Conservation (phyloP, 2,329 filamentous ascomycete genomes). For the Aspergillus viridinutans region DNA sequence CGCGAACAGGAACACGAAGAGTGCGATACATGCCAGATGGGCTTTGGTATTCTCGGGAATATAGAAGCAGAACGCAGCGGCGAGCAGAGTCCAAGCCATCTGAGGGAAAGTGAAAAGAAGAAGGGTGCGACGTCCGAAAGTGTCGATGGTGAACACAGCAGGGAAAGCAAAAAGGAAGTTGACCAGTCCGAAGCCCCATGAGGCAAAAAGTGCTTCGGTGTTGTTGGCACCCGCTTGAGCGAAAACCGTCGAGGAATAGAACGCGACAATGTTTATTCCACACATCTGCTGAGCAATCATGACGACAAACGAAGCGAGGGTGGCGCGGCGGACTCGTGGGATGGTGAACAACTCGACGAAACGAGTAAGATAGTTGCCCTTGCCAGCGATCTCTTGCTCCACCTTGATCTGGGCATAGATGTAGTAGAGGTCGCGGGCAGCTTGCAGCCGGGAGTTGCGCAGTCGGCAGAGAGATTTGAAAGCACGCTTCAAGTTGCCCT, state of each 20-base stretch:
- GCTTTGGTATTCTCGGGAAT: constrained; percentile 42
- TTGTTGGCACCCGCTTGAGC: constrained; percentile 52
- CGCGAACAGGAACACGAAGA: constrained; percentile 63
- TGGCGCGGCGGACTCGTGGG: constrained; percentile 55
- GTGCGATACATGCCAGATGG: constrained; percentile 52
- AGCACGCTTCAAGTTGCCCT: constrained; percentile 58
- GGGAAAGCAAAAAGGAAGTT: constrained; percentile 65
- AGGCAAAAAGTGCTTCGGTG: constrained; percentile 57
- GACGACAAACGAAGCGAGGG: constrained; percentile 69
- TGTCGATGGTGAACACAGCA: constrained; percentile 63
- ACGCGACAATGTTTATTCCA: constrained; percentile 69
- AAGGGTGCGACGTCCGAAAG: constrained; percentile 59
- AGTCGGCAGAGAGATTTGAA: constrained; percentile 56
- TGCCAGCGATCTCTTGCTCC: constrained; percentile 39
- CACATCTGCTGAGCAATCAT: constrained; percentile 77
- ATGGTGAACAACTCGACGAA: constrained; percentile 52
- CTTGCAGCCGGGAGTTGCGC: constrained; percentile 57
- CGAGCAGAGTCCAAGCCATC: constrained; percentile 64
- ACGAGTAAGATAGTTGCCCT: constrained; percentile 57
- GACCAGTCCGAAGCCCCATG: constrained; percentile 61
- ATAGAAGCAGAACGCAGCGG: constrained; percentile 57
- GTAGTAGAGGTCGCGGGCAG: constrained; percentile 60
- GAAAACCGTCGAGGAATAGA: constrained; percentile 63
- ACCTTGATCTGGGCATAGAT: constrained; percentile 52
- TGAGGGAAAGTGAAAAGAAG: constrained; percentile 64